Percentiles rank a stretch among this genome's conserved stretches.
These are phyloP conservation scores for Hydrangea macrophylla DNA, from an alignment of 148 eudicot species.

Conservation along the genomic window DNA sequence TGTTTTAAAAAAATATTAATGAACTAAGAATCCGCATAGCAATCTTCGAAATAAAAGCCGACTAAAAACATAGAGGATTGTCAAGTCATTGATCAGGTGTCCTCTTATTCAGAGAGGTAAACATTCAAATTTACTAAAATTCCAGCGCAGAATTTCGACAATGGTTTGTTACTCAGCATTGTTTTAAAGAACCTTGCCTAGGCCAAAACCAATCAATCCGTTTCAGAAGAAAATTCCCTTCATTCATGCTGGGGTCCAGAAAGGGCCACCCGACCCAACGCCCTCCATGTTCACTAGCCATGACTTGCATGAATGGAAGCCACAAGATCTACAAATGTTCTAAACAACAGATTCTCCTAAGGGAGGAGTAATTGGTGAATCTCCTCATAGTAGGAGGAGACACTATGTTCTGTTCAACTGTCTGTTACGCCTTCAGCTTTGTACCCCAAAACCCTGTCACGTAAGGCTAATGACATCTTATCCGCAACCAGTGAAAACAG, in stretches of 20 bases:
- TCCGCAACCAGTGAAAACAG: neutral
- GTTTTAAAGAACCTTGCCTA: neutral
- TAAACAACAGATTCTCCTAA: no score
- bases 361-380: neutral
- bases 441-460: no score
- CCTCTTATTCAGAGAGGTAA: neutral
- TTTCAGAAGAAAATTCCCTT: neutral
- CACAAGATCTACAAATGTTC: neutral
- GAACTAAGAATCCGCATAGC: neutral
- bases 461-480: neutral
- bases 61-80: neutral
- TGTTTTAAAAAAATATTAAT: neutral
- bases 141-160: neutral
- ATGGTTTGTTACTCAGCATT: neutral
- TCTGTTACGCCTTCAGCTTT: neutral
- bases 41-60: neutral
- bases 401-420: neutral
- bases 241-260: neutral
- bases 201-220: no score
- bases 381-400: neutral
- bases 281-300: neutral
- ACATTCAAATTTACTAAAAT: neutral
- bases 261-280: neutral
- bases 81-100: neutral
- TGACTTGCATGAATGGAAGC: neutral